Evolutionary conservation across 78 protist species (phyloP).

Genomic region (Planoprotostelium fungivorum): DNA sequence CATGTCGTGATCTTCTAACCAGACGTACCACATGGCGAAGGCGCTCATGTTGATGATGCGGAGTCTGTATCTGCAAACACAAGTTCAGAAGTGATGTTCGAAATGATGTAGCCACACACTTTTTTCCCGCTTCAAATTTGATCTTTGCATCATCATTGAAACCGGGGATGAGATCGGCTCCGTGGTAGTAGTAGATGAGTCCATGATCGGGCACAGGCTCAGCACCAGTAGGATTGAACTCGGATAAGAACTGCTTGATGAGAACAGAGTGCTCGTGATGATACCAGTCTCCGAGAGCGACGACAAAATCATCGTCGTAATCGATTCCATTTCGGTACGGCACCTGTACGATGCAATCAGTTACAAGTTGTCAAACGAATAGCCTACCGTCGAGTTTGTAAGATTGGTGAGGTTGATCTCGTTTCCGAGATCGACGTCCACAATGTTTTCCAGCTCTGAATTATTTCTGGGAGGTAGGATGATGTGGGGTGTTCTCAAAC

Average conservation of each 20-base stretch:
- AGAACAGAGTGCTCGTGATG: neutral
- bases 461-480: neutral
- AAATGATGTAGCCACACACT: neutral
- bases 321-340: neutral
- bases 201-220: neutral
- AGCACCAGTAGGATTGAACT: neutral
- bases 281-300: neutral
- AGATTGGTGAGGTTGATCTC: neutral
- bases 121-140: neutral
- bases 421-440: neutral
- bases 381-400: neutral
- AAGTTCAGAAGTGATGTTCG: neutral
- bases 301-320: neutral
- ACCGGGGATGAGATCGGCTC: neutral
- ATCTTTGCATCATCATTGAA: neutral
- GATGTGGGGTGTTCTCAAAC: neutral
- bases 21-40: neutral
- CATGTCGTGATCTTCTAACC: neutral
- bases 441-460: neutral
- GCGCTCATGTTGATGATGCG: neutral
- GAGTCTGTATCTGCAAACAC: neutral
- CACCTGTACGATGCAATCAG: neutral
- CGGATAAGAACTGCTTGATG: neutral
- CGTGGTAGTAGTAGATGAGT: neutral
- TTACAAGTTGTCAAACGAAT: neutral